Conservation (phyloP, 495 filamentous ascomycete genomes). For the Lepidopterella palustris region DNA sequence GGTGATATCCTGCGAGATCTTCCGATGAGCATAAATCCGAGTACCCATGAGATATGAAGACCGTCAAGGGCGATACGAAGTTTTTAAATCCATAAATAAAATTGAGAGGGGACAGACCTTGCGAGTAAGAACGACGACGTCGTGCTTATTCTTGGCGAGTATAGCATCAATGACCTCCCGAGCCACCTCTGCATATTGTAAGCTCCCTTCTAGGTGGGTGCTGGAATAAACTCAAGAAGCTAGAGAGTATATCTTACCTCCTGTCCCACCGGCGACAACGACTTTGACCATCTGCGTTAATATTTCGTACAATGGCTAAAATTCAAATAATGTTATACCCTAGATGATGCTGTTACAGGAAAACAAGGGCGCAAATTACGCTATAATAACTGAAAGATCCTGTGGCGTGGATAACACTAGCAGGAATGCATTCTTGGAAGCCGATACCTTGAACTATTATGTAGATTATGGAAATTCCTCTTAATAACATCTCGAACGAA, state of each 20-base stretch:
- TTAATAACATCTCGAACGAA: too few species aligned
- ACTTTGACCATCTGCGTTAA: constrained; percentile 56
- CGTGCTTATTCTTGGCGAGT: constrained; percentile 45
- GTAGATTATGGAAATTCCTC: too few species aligned
- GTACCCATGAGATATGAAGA: not conserved
- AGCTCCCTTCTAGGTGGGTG: not conserved
- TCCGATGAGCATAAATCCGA: constrained; percentile 1
- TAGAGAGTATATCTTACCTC: constrained; percentile 41
- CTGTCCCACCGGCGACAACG: constrained; percentile 48
- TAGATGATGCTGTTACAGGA: too few species aligned
- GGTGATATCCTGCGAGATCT: constrained; percentile 21
- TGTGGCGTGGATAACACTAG: too few species aligned
- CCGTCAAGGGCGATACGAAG: too few species aligned
- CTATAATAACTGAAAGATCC: too few species aligned
- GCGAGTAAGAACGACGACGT: constrained; percentile 45
- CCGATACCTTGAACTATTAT: too few species aligned
- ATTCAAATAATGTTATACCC: too few species aligned
- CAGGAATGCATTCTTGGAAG: too few species aligned
- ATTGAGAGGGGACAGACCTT: constrained; percentile 34
- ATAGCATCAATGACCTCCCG: constrained; percentile 51
- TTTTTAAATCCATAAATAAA: too few species aligned
- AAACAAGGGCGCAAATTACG: too few species aligned
- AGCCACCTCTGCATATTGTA: constrained; percentile 42
- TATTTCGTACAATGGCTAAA: too few species aligned
- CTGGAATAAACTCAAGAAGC: not conserved